Conservation (phyloP, 345 rosid species). For the Combretum micranthum region DNA sequence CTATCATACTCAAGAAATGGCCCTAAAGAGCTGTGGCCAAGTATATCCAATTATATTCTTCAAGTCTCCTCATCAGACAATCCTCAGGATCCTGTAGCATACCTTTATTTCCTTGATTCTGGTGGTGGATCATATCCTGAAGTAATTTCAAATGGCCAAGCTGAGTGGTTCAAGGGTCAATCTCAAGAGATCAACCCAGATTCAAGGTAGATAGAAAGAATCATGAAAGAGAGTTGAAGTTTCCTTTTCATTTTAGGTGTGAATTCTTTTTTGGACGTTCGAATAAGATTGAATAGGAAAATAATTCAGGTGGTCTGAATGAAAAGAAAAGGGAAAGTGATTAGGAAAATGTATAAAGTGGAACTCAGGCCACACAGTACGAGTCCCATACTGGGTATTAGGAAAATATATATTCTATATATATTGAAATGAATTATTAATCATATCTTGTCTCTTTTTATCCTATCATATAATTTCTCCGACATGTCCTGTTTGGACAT, state of each 20-base stretch:
- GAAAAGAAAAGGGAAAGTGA: too few relatives aligned
- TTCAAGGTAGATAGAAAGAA: constrained; percentile 34
- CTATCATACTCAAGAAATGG: constrained; percentile 48
- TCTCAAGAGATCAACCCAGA: constrained; percentile 57
- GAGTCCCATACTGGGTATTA: too few relatives aligned
- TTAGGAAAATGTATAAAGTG: too few relatives aligned
- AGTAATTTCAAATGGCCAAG: constrained; percentile 67
- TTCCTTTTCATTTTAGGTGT: not conserved
- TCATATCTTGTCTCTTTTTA: too few relatives aligned
- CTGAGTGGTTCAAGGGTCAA: constrained; percentile 56
- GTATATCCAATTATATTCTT: constrained; percentile 68
- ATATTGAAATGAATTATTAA: too few relatives aligned
- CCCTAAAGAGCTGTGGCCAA: constrained; percentile 73
- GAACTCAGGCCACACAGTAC: too few relatives aligned
- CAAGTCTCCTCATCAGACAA: constrained; percentile 29
- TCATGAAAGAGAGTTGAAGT: not conserved
- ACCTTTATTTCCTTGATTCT: constrained; percentile 81
- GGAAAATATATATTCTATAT: too few relatives aligned
- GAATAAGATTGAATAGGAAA: not conserved
- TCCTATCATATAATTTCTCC: too few relatives aligned
- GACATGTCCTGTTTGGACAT: too few relatives aligned
- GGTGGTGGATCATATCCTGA: constrained; percentile 92
- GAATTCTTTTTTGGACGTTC: not conserved
- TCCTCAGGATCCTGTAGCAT: constrained; percentile 27
- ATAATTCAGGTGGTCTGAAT: too few relatives aligned